These are phyloP conservation scores for Rhizopus delemar DNA, from an alignment of 371 early-diverging fungal species.

Conservation along the genomic window DNA sequence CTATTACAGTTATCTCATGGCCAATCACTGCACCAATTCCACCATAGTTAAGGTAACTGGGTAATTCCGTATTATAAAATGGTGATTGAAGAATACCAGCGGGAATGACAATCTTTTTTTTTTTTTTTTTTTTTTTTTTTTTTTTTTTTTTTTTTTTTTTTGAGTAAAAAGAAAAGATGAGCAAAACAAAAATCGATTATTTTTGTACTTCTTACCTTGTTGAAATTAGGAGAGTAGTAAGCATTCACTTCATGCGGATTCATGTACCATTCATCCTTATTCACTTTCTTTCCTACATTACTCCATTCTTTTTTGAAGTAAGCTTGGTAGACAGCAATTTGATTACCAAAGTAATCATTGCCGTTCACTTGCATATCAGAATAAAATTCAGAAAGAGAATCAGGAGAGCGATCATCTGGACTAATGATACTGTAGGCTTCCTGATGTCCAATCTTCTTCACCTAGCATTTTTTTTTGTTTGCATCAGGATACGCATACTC, in stretches of 20 bases:
- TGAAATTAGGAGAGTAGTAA: conserved; percentile 55
- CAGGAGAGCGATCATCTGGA: conserved; percentile 51
- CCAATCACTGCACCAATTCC: conserved; percentile 64
- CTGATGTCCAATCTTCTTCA: conserved; percentile 38
- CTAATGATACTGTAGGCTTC: conserved; percentile 53
- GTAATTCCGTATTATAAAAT: conserved; percentile 43
- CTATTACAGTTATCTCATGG: conserved; percentile 61
- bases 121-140: conserved; percentile 9
- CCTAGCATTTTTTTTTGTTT: conserved; percentile 8
- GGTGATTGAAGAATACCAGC: conserved; percentile 62
- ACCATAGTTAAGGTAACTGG: conserved; percentile 63
- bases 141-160: conserved; percentile 14
- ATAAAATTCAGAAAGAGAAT: conserved; percentile 48
- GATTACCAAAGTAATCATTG: conserved; percentile 48
- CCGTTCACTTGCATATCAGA: conserved; percentile 25
- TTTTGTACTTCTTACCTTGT: conserved; percentile 31
- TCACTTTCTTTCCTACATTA: conserved; percentile 39
- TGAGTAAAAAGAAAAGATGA: neutral
- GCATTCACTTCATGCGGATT: conserved; percentile 65
- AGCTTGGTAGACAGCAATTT: conserved; percentile 31
- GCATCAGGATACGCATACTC: too few species aligned
- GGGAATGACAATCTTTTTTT: conserved; percentile 53
- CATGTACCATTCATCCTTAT: conserved; percentile 59
- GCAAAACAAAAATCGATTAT: neutral
- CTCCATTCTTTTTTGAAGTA: conserved; percentile 24